Conservation (phyloP, 805 yeast genomes). For the Ogataea minuta region DNA sequence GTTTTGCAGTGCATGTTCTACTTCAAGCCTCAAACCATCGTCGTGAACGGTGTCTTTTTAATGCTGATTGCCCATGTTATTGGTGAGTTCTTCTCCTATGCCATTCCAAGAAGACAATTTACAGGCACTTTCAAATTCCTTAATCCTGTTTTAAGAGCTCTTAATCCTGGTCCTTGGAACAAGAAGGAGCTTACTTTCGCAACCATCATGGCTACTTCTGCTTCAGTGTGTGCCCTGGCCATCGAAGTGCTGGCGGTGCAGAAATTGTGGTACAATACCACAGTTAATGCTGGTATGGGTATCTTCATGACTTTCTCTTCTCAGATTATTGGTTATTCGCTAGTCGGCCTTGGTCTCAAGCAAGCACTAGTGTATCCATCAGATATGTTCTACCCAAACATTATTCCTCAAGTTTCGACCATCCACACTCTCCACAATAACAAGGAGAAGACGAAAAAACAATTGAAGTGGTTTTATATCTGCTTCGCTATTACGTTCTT, state of each 20-base stretch:
- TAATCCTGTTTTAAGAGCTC: slow-evolving; percentile 24
- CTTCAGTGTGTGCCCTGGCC: slow-evolving; percentile 30
- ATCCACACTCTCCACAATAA: slow-evolving; percentile 28
- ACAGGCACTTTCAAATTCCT: slow-evolving; percentile 22
- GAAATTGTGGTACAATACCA: slow-evolving; percentile 31
- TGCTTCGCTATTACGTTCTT: slow-evolving; percentile 26
- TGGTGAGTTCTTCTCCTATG: slow-evolving; percentile 30
- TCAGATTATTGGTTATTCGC: slow-evolving; percentile 32
- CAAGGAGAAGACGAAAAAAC: slow-evolving; percentile 21
- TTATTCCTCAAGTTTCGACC: slow-evolving; percentile 34
- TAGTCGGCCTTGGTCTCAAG: slow-evolving; percentile 30
- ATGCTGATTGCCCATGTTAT: slow-evolving; percentile 33
- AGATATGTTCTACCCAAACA: slow-evolving; percentile 39
- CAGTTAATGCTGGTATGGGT: slow-evolving; percentile 28
- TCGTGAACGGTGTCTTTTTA: slow-evolving; percentile 34
- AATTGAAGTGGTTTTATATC: slow-evolving; percentile 26
- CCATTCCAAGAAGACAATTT: slow-evolving; percentile 31
- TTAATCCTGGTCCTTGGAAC: slow-evolving; percentile 43
- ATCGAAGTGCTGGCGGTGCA: slow-evolving; percentile 36
- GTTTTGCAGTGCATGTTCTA: slow-evolving; percentile 36
- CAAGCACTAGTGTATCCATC: slow-evolving; percentile 26
- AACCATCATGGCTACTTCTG: slow-evolving; percentile 36
- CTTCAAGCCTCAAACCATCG: slow-evolving; percentile 37
- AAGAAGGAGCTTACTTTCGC: slow-evolving; percentile 45
- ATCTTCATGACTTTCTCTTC: slow-evolving; percentile 34